Evolutionary conservation across 805 yeast genomes (phyloP), one percentile per base, ranked within the genome.

Genomic region (Cyberlindnera maritima): DNA sequence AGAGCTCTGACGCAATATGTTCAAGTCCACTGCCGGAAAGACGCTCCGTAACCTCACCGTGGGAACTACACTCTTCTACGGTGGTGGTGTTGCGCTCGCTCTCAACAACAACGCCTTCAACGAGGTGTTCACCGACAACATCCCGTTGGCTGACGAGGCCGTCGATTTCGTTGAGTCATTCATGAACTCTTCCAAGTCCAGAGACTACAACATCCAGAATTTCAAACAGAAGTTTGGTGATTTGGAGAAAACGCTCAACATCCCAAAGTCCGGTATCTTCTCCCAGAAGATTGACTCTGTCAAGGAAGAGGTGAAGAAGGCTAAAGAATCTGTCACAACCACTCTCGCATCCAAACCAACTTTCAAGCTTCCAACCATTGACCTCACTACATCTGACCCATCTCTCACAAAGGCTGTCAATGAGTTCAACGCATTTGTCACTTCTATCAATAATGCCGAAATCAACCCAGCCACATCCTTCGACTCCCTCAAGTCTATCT

Each of bases 91-190:
- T n/a, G 78, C 75, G 43, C 66, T 75, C 47, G 71, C 89, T 13
- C 67, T 80, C 26, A 67, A 76, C 51, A 74, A 74, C 58, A 85
- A 82, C 54, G 70, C 77, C 15, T 74, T 83, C 61, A 82, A 79
- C 54, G 88, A 84, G 54, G 53, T 71, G 39, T 84, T 81, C 63
- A 71, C 81, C 19, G 82, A 81, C 53, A 76, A 76, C 48, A 77
- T 84, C 38, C 94, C 94, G 17, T 71, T 75, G 42, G 87, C 81
- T 33, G 85, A 81, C 56, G 64, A 66, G 19, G 65, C 77, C 26
- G 74, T 83, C 26, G 77, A 79, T 44, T 56, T 62, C 9, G 68
- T 76, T 43, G 87, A 83, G 53, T 67, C 65, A 10, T 57, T 62
- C 26, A 49, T 57, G 18, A 43, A 41, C 32, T 34, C 14, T 41